Evolutionary conservation across 441 rosid genomes (phyloP), one percentile per base, ranked within the genome.

Genomic region (Hypseocharis bilobata): DNA sequence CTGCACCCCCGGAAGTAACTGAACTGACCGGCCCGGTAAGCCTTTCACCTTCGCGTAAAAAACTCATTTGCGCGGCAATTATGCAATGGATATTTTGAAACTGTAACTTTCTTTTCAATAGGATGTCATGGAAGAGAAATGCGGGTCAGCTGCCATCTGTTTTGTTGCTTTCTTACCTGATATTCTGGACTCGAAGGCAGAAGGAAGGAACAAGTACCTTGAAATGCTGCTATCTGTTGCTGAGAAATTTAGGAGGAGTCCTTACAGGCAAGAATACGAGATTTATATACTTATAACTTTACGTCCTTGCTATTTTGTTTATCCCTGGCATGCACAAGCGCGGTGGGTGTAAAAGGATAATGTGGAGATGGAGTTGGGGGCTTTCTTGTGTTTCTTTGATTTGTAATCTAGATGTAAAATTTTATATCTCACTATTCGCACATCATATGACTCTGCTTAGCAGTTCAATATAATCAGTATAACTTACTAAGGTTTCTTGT

Each of bases 131-230:
- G 93, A 87, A 70, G 86, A 87, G 76, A 91, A 93, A 74, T 93
- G 99, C 70, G 85, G 96, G 29, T 82, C 96, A 6, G 97, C 97
- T 38, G 96, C 96, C 73, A 93, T 93, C 74, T 93, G 99, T 75
- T 93, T 93, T 66, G 84, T 88, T 72, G 84, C 97, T 61, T 93
- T 93, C 90, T 76, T 93, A 60, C 99, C 99, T 5, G 96, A 93
- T 67, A 91, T 93, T 80, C 82, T 93, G 76, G 99, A 93, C 77
- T 83, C 96, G 77, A 91, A 91, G 79, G 99, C 99, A 1, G 96
- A 89, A 75, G 99, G 99, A 76, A 88, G 99, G 72, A 93, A 91
- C 74, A 83, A 79, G 73, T 91, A 93, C 78, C 78, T 93, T 54
- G 72, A 87, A 73, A 88, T 84, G 83, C 60, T 93, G 62, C 77